Base-by-base conservation (phyloP, 257 asterid genomes). In the Cinchona pubescens region DNA sequence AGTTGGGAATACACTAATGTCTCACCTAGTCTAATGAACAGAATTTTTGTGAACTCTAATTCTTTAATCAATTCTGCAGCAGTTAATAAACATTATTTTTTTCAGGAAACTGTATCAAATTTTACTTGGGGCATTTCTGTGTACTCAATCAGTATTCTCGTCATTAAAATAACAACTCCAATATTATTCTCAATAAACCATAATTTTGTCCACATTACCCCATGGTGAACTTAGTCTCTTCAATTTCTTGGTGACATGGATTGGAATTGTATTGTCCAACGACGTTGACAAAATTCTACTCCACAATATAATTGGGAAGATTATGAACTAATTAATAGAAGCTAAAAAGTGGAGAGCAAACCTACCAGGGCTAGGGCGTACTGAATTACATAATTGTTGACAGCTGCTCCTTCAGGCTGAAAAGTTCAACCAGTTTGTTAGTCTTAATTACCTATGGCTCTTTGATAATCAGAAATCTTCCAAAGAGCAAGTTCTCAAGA, bases 371-470 rank as follows among this genome's bases (percentile, higher is more conserved):
- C 94, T 18, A 95, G 89, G 82, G 98, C 98, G 81, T 89, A 95
- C 74, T 91, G 99, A 67, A 95, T 91, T 45, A 92, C 91, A 75
- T 88, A 91, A 85, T 95, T 91, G 74, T 81, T 73, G 74, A 83
- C 79, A 76, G 98, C 98, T 76, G 96, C 98, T 79, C 99, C 99
- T 86, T 95, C 98, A 75, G 99, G 99, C 99, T 94, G 92, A 48
- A 79, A 83, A 80, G 29, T 37, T 73, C 73, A 66, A 75, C 69
- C 40, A 14, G 70, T 19, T 40, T 49, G 64, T 71, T 49, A 78
- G 69, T 11, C 74, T 68, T 62, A 64, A 16, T 42, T 32, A 65
- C 48, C 25, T 30, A 49, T 48, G 45, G 56, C 43, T 67, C n/a
- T 55, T 27, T 23, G 46, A 51, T 29, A 40, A 62, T 61, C 42